phyloP scores from a whole-genome alignment of 495 filamentous ascomycete species.

The Penicillium lividum region DNA sequence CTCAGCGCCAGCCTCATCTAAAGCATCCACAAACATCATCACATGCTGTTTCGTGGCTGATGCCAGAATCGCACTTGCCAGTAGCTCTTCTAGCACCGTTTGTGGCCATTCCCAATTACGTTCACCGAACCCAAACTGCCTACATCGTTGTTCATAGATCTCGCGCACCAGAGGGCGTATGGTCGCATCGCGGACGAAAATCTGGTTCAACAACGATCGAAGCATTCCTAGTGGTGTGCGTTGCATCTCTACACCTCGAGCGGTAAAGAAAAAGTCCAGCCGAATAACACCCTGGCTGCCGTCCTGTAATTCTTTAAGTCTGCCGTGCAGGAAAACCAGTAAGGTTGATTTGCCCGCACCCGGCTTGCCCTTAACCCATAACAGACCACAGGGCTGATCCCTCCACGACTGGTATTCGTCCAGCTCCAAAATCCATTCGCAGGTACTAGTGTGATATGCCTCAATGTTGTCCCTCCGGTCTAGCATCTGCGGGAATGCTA shows the following conservation, averaged over 20 bases:
- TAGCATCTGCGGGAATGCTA: slow-evolving; percentile 20
- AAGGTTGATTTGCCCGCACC: slow-evolving; percentile 53
- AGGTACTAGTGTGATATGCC: slow-evolving; percentile 32
- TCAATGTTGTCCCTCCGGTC: slow-evolving; percentile 19
- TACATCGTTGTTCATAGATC: slow-evolving; percentile 13
- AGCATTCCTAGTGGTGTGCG: slow-evolving; percentile 21
- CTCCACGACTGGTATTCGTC: slow-evolving; percentile 36
- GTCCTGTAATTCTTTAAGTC: slow-evolving; percentile 4
- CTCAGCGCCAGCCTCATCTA: slow-evolving; percentile 23
- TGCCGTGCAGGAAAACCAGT: slow-evolving; percentile 25
- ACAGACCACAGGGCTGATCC: slow-evolving; percentile 24
- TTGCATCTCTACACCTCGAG: slow-evolving; percentile 19
- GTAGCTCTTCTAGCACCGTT: slow-evolving; percentile 10
- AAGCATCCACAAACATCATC: slow-evolving; percentile 22
- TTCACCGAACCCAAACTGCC: slow-evolving; percentile 11
- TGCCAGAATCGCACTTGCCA: slow-evolving; percentile 11
- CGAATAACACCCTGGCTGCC: neutral
- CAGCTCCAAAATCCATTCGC: slow-evolving; percentile 40
- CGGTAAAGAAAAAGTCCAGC: slow-evolving; percentile 23
- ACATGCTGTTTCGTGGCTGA: slow-evolving; percentile 7
- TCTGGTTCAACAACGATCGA: slow-evolving; percentile 17
- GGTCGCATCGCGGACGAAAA: slow-evolving; percentile 7
- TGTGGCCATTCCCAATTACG: slow-evolving; percentile 21
- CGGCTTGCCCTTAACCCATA: slow-evolving; percentile 54
- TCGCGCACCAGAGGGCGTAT: slow-evolving; percentile 12